Base-by-base conservation (phyloP, 805 yeast species). In the Saccharomycopsis sp. region DNA sequence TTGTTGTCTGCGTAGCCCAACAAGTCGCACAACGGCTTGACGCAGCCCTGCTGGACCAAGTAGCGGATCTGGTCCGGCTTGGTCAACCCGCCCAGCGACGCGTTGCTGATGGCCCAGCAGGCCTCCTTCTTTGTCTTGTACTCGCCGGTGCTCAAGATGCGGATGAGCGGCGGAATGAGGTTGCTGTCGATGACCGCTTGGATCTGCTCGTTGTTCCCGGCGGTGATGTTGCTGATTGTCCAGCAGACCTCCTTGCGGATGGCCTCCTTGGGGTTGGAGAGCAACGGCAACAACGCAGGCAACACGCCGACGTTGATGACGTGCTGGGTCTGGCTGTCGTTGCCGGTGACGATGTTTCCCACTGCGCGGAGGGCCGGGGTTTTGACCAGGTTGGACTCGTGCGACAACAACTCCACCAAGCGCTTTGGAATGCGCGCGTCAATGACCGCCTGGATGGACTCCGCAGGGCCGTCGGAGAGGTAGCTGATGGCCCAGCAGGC, bases 401-500 rank as follows among this genome's bases (percentile, higher is more conserved):
- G 96, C 64, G 84, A 83, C 67, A 94, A 79, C 67, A 94, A 79
- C 73, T 94, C 97, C 41, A 94, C 98, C 57, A 94, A 79, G 70
- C 98, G 84, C 67, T 88, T 85, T 61, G 98, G 98, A 64, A 94
- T 91, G 70, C 97, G 86, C 29, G 92, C 96, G 71, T 94, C 97
- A 62, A 94, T 87, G 55, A 94, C 98, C 5, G 97, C 96, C 77
- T 92, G 97, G 67, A 94, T 94, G 46, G 96, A 91, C 67, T 88
- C 91, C 63, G 88, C 78, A 34, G 96, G 83, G 34, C 99, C 99
- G 72, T 94, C 99, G 55, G 94, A 85, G 58, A 94, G 74, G 71
- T 94, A 94, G 1, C 97, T 89, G 56, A 94, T 91, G 14, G 98
- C 97, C 99, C 99, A 94, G 75, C 97, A 90, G 46, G 99, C 97